These are phyloP conservation scores for Pseudogymnoascus sp. DNA, from an alignment of 2,329 filamentous ascomycete species.

Conservation along the genomic window DNA sequence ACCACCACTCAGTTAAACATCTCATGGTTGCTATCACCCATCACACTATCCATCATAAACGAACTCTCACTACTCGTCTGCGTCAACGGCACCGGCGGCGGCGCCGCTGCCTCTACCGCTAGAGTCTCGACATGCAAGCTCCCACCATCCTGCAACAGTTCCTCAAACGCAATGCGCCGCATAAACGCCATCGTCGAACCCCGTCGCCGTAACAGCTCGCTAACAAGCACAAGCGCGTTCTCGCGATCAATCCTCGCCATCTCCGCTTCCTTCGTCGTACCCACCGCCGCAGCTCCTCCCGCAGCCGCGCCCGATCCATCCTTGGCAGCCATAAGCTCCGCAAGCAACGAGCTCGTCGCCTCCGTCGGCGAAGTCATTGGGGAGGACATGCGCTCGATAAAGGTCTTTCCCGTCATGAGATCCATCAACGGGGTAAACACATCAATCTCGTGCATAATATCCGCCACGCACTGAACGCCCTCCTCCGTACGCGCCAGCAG, in stretches of 20 bases:
- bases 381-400: slow-evolving; percentile 18
- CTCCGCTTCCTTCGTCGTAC: slow-evolving; percentile 26
- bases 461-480: slow-evolving; percentile 38
- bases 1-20: not conserved
- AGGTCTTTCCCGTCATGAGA: slow-evolving; percentile 39
- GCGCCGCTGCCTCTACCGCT: slow-evolving; percentile 11
- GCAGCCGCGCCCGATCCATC: not conserved
- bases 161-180: slow-evolving; percentile 36
- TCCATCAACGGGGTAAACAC: slow-evolving; percentile 37
- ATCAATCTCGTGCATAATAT: slow-evolving; percentile 35
- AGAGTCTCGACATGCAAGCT: slow-evolving; percentile 21
- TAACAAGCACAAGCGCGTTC: slow-evolving; percentile 51
- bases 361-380: not conserved
- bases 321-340: not conserved
- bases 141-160: slow-evolving; percentile 42
- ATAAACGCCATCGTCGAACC: slow-evolving; percentile 33
- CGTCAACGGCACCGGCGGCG: not conserved
- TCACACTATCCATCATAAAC: slow-evolving; percentile 6
- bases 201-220: slow-evolving; percentile 42
- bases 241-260: slow-evolving; percentile 48
- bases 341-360: not conserved
- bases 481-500: slow-evolving; percentile 46
- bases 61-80: not conserved
- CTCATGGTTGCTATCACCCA: not conserved
- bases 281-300: not conserved